Evolutionary conservation across 2,329 filamentous ascomycete genomes (phyloP).

Genomic region (Epichloe uncinata): DNA sequence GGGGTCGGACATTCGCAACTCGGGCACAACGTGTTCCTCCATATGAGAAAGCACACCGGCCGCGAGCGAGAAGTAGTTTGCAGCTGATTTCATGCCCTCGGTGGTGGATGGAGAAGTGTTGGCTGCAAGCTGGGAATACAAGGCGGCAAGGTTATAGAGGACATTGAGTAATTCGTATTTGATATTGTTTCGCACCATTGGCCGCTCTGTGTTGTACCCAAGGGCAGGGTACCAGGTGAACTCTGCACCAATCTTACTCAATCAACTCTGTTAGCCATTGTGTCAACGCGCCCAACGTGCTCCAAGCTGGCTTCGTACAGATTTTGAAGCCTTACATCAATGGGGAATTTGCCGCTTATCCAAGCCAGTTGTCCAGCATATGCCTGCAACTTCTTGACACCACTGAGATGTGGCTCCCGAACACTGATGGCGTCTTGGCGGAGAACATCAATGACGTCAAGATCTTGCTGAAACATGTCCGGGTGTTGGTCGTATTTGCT

Average conservation of each 20-base stretch:
- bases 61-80: conserved; percentile 78
- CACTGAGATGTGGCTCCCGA: conserved; percentile 74
- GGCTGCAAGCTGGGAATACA: conserved; percentile 86
- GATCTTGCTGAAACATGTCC: conserved; percentile 86
- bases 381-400: conserved; percentile 73
- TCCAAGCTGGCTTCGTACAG: background rate
- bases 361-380: conserved; percentile 91
- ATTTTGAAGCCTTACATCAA: conserved; percentile 47
- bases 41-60: conserved; percentile 76
- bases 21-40: conserved; percentile 62
- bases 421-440: conserved; percentile 80
- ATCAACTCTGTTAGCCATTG: background rate
- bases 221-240: conserved; percentile 94
- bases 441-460: conserved; percentile 69
- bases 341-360: conserved; percentile 90
- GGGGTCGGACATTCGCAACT: conserved; percentile 65
- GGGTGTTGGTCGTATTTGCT: conserved; percentile 98
- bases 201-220: conserved; percentile 73
- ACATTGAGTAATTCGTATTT: conserved; percentile 84
- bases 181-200: conserved; percentile 52
- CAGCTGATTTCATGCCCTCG: conserved; percentile 77
- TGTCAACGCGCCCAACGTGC: conserved; percentile 6
- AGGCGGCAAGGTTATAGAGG: conserved; percentile 81
- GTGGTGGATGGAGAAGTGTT: conserved; percentile 62
- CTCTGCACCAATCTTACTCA: conserved; percentile 66